Evolutionary conservation across 1,139 yeast species (phyloP).

Genomic region (Blastobotrys petasosporus): DNA sequence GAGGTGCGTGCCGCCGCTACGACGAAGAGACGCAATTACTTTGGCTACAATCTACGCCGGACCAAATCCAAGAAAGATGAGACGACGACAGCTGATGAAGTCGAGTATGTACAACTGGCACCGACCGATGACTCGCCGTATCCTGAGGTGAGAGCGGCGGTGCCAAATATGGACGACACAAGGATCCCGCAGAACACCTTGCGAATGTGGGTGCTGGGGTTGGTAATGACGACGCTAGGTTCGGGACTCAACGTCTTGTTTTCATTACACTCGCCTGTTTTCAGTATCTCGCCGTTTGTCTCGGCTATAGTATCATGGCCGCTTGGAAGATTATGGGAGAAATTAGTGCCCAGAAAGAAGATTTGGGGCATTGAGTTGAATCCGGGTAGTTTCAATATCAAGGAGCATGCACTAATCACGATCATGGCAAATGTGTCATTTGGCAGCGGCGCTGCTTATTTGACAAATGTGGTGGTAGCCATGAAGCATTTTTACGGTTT

Average conservation of each 20-base stretch:
- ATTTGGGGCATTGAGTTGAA: conserved; percentile 44
- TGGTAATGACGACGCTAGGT: conserved; percentile 52
- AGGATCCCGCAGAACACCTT: conserved; percentile 53
- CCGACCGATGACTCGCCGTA: conserved; percentile 51
- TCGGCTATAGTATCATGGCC: conserved; percentile 61
- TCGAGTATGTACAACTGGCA: conserved; percentile 39
- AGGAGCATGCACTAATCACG: conserved; percentile 61
- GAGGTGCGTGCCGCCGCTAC: too few relatives aligned
- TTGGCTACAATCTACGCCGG: too few relatives aligned
- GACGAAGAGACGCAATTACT: too few relatives aligned
- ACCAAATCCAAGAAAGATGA: too few relatives aligned
- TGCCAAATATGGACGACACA: conserved; percentile 55
- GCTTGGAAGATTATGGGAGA: conserved; percentile 48
- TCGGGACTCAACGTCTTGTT: conserved; percentile 57
- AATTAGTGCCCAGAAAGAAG: conserved; percentile 43
- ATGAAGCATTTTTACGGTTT: conserved; percentile 45
- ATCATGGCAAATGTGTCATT: conserved; percentile 56
- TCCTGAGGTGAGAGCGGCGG: conserved; percentile 67
- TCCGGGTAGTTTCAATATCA: conserved; percentile 58
- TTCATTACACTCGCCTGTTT: conserved; percentile 52
- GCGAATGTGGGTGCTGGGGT: conserved; percentile 53
- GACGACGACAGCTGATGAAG: conserved; percentile 5
- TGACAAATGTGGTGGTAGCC: conserved; percentile 54
- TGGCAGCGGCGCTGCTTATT: conserved; percentile 56
- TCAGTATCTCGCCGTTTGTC: conserved; percentile 49